Percentiles rank a stretch among this genome's conserved stretches.
These are phyloP conservation scores for Geosmithia flava DNA, from an alignment of 2,329 filamentous ascomycete species.

Conservation along the genomic window DNA sequence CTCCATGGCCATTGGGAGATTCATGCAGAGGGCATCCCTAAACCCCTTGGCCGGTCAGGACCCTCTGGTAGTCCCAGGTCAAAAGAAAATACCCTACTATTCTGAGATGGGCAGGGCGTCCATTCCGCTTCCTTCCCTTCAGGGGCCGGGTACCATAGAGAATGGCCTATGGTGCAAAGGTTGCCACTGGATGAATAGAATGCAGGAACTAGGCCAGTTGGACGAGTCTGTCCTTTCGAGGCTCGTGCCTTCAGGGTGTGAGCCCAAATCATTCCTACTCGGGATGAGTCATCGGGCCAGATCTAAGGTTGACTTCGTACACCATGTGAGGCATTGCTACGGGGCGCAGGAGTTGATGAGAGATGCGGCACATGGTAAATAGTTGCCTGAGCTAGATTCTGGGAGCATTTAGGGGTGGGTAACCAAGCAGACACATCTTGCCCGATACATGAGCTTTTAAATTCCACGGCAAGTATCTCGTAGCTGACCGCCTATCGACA, in stretches of 20 bases:
- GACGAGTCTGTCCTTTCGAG: background rate
- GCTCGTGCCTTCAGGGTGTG: background rate
- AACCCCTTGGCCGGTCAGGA: background rate
- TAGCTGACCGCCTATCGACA: too few species aligned
- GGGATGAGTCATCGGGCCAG: background rate
- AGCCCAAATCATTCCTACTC: background rate
- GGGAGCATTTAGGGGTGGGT: too few species aligned
- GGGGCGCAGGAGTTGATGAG: background rate
- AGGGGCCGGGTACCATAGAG: background rate
- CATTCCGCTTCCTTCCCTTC: slow-evolving; percentile 2
- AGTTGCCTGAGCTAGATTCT: too few species aligned
- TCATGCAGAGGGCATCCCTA: background rate
- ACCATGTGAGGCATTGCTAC: slow-evolving; percentile 1
- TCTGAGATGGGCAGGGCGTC: slow-evolving; percentile 2
- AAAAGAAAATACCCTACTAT: background rate
- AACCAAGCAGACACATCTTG: too few species aligned
- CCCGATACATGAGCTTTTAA: too few species aligned
- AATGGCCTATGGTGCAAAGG: slow-evolving; percentile 4
- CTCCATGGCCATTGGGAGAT: background rate
- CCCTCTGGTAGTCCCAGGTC: background rate
- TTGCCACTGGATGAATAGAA: background rate
- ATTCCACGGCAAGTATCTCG: too few species aligned
- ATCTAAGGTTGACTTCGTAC: background rate
- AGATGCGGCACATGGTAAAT: too few species aligned
- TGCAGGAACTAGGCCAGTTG: background rate